Evolutionary conservation across 179 eudicot genomes (phyloP).

Genomic region (Beta lomatogona): DNA sequence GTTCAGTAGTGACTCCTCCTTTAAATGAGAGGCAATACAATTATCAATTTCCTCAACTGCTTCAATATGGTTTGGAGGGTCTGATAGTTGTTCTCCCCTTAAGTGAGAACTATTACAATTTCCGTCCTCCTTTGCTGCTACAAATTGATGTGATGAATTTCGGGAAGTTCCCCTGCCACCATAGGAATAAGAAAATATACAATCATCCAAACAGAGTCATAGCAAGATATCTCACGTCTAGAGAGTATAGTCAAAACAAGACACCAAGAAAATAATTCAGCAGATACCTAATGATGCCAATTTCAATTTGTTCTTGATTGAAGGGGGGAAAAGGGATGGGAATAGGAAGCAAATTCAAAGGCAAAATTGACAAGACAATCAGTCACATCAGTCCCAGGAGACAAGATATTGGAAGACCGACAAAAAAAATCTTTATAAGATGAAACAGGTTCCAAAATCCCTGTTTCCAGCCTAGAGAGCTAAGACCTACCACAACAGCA

Average conservation of each 20-base stretch:
- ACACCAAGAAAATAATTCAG: neutral
- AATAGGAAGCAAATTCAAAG: neutral
- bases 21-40: neutral
- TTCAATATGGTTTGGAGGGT: constrained; percentile 7
- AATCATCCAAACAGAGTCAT: neutral
- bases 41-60: constrained; percentile 2
- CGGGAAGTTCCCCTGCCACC: constrained; percentile 25
- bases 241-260: neutral
- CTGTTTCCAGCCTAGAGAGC: too few relatives aligned
- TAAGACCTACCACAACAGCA: too few relatives aligned
- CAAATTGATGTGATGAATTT: constrained; percentile 10
- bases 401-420: too few relatives aligned
- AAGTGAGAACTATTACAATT: constrained; percentile 6
- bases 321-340: neutral
- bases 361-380: neutral
- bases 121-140: constrained; percentile 19
- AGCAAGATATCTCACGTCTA: neutral
- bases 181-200: constrained; percentile 14
- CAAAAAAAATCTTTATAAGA: too few relatives aligned
- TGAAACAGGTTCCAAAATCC: too few relatives aligned
- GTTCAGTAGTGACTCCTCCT: neutral
- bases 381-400: neutral
- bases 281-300: neutral
- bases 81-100: constrained; percentile 16
- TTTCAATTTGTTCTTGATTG: neutral